Conservation (phyloP, 2,329 filamentous ascomycete species). For the Fusarium globosum region DNA sequence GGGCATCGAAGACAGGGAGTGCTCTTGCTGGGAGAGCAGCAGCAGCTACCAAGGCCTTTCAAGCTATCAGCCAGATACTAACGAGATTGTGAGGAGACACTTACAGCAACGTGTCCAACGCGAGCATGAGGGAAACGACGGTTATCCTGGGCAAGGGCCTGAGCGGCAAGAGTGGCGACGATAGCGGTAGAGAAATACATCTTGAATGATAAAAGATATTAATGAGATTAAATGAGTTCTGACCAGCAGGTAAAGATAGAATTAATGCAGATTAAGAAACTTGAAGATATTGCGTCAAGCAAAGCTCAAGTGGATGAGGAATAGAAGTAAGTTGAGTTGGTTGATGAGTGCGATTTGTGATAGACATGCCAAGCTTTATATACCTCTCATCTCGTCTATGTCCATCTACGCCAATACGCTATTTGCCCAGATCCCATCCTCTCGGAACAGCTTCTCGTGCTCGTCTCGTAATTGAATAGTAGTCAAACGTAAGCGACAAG, state of each 20-base stretch:
- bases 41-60: conserved; percentile 8
- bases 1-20: conserved; percentile 1
- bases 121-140: background rate
- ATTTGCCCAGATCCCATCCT: background rate
- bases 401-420: background rate
- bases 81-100: rapidly evolving
- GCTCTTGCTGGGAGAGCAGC: conserved; percentile 16
- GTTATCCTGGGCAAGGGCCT: conserved; percentile 9
- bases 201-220: background rate
- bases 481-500: background rate
- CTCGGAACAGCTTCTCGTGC: background rate
- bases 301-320: background rate
- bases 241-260: conserved; percentile 11
- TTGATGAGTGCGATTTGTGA: background rate
- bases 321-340: background rate
- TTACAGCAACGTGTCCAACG: conserved; percentile 4
- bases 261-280: background rate
- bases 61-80: background rate
- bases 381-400: background rate
- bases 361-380: background rate
- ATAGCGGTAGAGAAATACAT: conserved; percentile 22
- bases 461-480: background rate
- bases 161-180: conserved; percentile 15
- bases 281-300: conserved; percentile 17
- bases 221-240: background rate